Conservation (phyloP, 1,284 basidiomycete species). For the Rhodotorula sp. region DNA sequence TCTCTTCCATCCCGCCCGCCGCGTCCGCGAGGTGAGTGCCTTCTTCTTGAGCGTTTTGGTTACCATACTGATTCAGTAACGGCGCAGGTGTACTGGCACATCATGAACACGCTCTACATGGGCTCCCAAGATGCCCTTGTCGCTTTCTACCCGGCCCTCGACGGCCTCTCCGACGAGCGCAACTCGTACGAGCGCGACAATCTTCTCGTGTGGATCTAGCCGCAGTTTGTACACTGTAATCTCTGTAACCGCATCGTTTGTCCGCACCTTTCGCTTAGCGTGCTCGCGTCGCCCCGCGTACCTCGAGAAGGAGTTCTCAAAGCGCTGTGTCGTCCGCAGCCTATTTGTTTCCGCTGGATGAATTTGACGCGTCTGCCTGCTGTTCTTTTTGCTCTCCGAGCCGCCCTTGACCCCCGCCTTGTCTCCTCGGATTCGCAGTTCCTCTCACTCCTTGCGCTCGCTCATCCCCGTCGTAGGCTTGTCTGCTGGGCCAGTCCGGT, state of each 20-base stretch:
- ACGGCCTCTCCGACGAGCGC: slow-evolving; percentile 40
- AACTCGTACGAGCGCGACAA: slow-evolving; percentile 40
- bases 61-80: background rate
- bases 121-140: slow-evolving; percentile 45
- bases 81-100: slow-evolving; percentile 43
- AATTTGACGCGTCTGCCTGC: no score
- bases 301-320: no score
- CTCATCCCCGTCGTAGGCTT: no score
- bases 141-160: slow-evolving; percentile 33
- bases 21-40: slow-evolving; percentile 75
- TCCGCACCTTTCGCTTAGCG: no score
- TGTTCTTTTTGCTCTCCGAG: no score
- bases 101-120: slow-evolving; percentile 43
- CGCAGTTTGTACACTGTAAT: background rate
- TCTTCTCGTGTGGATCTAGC: background rate
- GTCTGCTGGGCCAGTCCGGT: no score
- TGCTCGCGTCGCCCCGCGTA: background rate
- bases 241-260: background rate
- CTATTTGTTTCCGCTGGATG: no score
- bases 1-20: slow-evolving; percentile 90
- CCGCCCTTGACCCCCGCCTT: no score
- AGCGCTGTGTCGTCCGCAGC: no score
- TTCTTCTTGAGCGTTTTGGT: background rate
- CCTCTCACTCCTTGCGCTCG: no score
- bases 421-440: no score